Evolutionary conservation across 2,329 filamentous ascomycete genomes (phyloP).

Genomic region (Fusarium guadeloupense): DNA sequence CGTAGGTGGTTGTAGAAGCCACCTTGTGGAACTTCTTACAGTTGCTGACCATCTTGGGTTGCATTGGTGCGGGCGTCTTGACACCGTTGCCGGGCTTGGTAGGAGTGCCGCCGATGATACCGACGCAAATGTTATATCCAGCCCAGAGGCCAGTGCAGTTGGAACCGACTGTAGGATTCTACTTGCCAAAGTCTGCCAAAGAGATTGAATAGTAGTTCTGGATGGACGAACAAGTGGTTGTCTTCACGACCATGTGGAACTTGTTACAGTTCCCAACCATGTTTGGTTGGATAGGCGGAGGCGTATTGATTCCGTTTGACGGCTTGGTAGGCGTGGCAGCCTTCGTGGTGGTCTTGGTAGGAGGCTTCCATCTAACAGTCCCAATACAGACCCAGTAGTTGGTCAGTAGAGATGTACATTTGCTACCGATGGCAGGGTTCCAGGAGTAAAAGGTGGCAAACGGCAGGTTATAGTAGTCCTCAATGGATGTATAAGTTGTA

Average conservation of each 20-base stretch:
- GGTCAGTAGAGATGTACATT: constrained; percentile 8
- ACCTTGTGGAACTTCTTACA: no score
- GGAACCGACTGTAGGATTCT: no score
- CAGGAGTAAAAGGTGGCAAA: constrained; percentile 29
- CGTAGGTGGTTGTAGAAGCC: no score
- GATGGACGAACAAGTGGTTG: constrained; percentile 42
- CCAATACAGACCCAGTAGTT: constrained; percentile 7
- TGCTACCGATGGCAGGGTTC: constrained; percentile 26
- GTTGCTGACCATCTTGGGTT: no score
- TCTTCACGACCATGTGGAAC: constrained; percentile 38
- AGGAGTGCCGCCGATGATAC: no score
- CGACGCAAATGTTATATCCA: no score
- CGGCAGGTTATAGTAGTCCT: neutral
- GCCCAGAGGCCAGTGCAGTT: no score
- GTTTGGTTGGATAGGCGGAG: constrained; percentile 42
- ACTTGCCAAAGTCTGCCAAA: no score
- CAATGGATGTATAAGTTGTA: no score
- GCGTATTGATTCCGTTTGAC: constrained; percentile 35
- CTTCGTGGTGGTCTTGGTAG: neutral
- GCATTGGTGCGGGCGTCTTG: no score
- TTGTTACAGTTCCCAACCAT: constrained; percentile 45
- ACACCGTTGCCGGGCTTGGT: no score
- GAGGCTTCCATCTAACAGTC: neutral
- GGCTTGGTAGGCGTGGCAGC: neutral
- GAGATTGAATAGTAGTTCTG: constrained; percentile 17